These are phyloP conservation scores for Circinella minor DNA, from an alignment of 371 early-diverging fungal species.

Conservation along the genomic window DNA sequence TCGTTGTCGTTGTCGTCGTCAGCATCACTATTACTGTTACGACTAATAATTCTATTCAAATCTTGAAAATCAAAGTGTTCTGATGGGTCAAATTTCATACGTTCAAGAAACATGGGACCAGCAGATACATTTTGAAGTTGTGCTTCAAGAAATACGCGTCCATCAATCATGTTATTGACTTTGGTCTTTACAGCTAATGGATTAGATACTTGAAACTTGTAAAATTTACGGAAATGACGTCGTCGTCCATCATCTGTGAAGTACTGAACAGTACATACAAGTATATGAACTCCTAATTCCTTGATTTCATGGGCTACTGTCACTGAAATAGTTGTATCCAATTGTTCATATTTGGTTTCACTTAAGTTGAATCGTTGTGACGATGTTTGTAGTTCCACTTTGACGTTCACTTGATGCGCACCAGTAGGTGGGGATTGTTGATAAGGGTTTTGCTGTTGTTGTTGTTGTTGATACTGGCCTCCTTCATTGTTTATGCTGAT, in stretches of 20 bases:
- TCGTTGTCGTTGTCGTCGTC: too few species aligned
- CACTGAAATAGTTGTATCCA: conserved; percentile 66
- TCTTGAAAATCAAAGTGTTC: conserved; percentile 74
- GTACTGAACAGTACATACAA: conserved; percentile 91
- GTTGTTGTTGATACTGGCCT: background rate
- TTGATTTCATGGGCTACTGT: conserved; percentile 92
- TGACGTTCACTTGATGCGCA: conserved; percentile 76
- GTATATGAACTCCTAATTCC: conserved; percentile 91
- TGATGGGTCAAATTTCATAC: conserved; percentile 84
- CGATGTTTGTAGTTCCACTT: conserved; percentile 88
- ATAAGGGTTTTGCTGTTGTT: conserved; percentile 16
- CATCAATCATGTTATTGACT: conserved; percentile 78
- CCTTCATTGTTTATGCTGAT: conserved; percentile 84
- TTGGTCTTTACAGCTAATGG: conserved; percentile 97
- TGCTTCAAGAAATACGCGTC: conserved; percentile 86
- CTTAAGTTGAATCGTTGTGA: conserved; percentile 76
- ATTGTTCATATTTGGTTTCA: conserved; percentile 60
- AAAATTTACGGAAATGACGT: conserved; percentile 86
- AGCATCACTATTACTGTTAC: background rate
- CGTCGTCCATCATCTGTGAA: conserved; percentile 60
- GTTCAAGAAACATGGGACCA: conserved; percentile 84
- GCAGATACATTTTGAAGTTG: conserved; percentile 90
- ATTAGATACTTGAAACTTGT: conserved; percentile 95
- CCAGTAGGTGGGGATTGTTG: conserved; percentile 8
- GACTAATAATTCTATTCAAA: conserved; percentile 55